Evolutionary conservation across 805 yeast species (phyloP).

Genomic region (Cyberlindnera galapagoensis): DNA sequence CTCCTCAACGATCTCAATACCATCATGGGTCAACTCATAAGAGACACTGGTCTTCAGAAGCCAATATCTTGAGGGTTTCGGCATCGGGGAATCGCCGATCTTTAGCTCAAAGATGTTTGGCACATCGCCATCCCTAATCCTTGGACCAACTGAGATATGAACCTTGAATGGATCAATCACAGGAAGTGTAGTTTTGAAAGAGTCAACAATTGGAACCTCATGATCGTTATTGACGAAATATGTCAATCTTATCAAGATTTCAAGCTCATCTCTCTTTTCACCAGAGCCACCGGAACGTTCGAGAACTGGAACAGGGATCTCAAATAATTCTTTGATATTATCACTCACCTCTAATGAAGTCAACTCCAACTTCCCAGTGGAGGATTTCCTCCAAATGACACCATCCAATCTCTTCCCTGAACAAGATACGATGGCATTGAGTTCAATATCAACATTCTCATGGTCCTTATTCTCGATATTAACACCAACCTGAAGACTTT

Average conservation of each 20-base stretch:
- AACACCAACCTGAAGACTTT: conserved; percentile 22
- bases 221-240: conserved; percentile 26
- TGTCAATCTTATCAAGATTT: conserved; percentile 5
- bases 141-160: conserved; percentile 27
- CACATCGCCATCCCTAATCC: conserved; percentile 22
- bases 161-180: conserved; percentile 27
- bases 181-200: conserved; percentile 19
- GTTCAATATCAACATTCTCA: conserved; percentile 26
- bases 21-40: conserved; percentile 29
- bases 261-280: not conserved
- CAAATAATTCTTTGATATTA: conserved; percentile 1
- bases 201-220: conserved; percentile 25
- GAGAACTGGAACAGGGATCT: conserved; percentile 8
- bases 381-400: too few species aligned
- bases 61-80: conserved; percentile 33
- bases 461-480: conserved; percentile 26
- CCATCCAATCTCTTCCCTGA: conserved; percentile 5
- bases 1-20: conserved; percentile 5
- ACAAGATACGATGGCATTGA: conserved; percentile 12
- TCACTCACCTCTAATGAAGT: conserved; percentile 5
- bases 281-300: not conserved
- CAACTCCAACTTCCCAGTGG: conserved; percentile 3
- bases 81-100: conserved; percentile 15
- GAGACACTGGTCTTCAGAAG: conserved; percentile 26
- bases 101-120: conserved; percentile 23